A percentile compares a stretch with the other conserved stretches of the same genome.
Evolutionary conservation across 805 yeast species (phyloP).

Genomic region (Ogataea methanolica): DNA sequence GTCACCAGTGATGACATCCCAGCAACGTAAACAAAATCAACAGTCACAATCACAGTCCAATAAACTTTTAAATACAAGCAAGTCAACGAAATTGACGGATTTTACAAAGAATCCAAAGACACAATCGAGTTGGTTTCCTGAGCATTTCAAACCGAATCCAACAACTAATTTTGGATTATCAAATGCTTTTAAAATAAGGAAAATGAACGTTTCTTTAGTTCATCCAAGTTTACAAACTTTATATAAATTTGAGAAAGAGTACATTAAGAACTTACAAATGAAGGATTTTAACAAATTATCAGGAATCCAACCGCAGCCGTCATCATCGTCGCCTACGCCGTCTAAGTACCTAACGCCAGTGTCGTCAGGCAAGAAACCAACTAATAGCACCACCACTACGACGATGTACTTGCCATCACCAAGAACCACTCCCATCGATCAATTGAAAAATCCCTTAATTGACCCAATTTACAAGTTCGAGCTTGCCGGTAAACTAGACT

Average conservation of each 20-base stretch:
- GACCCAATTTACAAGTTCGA: constrained; percentile 26
- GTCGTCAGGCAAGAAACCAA: not conserved
- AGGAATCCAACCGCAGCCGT: constrained; percentile 4
- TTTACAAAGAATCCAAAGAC: constrained; percentile 24
- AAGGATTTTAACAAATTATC: constrained; percentile 22
- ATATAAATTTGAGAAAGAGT: constrained; percentile 16
- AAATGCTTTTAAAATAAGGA: constrained; percentile 19
- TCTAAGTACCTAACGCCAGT: no score
- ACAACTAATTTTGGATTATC: constrained; percentile 14
- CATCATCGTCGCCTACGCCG: no score
- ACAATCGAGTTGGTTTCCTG: constrained; percentile 30
- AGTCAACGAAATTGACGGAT: constrained; percentile 12
- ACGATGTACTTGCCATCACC: constrained; percentile 18
- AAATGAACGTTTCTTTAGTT: constrained; percentile 10
- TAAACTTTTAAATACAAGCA: not conserved
- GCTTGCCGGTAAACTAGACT: constrained; percentile 1
- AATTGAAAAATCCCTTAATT: constrained; percentile 19
- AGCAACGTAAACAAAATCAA: not conserved
- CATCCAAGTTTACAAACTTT: constrained; percentile 24
- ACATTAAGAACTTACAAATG: constrained; percentile 17
- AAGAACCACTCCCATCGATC: constrained; percentile 18
- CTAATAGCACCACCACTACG: constrained; percentile 2
- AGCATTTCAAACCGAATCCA: constrained; percentile 33
- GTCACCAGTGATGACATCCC: no score
- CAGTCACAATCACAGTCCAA: not conserved